A percentile compares a stretch with the other conserved stretches of the same genome.
Evolutionary conservation across 768 basidiomycete genomes (phyloP).

Genomic region (Hericium rajendrae): DNA sequence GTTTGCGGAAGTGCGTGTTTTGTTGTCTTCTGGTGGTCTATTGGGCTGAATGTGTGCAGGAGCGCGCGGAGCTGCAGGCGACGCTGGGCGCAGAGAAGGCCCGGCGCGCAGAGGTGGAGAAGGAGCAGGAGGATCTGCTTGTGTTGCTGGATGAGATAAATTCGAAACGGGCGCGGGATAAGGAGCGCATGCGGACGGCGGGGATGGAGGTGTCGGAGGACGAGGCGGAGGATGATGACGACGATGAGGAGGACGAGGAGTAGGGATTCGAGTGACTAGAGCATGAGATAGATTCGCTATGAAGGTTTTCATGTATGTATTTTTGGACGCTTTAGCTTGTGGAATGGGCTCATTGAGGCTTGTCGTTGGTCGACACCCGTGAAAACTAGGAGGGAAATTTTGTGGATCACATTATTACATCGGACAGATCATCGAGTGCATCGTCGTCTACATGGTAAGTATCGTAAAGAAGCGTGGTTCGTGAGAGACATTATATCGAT

Average conservation of each 20-base stretch:
- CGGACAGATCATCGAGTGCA: no score
- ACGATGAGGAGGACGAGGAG: slow-evolving; percentile 23
- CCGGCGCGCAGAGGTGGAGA: slow-evolving; percentile 76
- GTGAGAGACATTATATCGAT: no score
- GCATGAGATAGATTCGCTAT: no score
- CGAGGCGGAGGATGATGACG: slow-evolving; percentile 69
- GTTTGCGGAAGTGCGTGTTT: slow-evolving; percentile 3
- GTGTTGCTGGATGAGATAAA: slow-evolving; percentile 90
- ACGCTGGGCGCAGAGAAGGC: slow-evolving; percentile 46
- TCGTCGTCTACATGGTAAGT: no score
- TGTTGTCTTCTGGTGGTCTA: neutral
- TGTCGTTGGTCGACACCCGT: no score
- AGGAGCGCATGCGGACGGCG: slow-evolving; percentile 59
- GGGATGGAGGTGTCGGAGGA: slow-evolving; percentile 90
- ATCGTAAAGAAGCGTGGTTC: no score
- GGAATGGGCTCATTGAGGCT: no score
- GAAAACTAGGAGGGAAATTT: no score
- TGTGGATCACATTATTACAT: no score
- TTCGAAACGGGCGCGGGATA: slow-evolving; percentile 77
- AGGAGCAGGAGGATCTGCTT: slow-evolving; percentile 93
- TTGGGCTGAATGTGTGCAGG: slow-evolving; percentile 3
- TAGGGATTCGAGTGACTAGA: neutral
- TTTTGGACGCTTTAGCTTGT: no score
- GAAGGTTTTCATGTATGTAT: no score
- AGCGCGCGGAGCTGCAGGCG: slow-evolving; percentile 44